A percentile compares a stretch with the other conserved stretches of the same genome.
Evolutionary conservation across 73 alveolate species (phyloP).

Genomic region (Blepharisma stoltei): DNA sequence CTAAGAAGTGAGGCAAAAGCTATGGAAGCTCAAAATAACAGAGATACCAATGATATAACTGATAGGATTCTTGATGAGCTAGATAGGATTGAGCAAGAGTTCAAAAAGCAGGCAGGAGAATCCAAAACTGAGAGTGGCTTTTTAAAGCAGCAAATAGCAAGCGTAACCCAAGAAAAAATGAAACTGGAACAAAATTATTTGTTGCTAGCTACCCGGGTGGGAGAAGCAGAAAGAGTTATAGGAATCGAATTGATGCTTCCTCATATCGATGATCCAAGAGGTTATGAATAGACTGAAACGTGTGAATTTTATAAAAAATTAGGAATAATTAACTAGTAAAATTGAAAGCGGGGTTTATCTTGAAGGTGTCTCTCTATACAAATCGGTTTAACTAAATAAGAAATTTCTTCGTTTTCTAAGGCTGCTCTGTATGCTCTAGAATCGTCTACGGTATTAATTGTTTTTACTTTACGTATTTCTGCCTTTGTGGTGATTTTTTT

Average conservation of each 20-base stretch:
- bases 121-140: constrained; percentile 56
- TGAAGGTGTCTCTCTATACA: no score
- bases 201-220: constrained; percentile 50
- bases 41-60: constrained; percentile 55
- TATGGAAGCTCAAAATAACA: constrained; percentile 57
- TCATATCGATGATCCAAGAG: no score
- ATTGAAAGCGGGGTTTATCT: no score
- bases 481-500: no score
- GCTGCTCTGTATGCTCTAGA: no score
- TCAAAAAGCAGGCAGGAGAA: constrained; percentile 52
- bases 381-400: no score
- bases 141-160: constrained; percentile 56
- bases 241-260: constrained; percentile 48
- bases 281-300: no score
- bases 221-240: constrained; percentile 55
- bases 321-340: no score
- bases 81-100: constrained; percentile 65
- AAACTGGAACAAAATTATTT: constrained; percentile 57
- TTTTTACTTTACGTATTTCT: no score
- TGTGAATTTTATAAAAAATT: no score
- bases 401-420: no score
- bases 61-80: constrained; percentile 61
- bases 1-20: constrained; percentile 57
- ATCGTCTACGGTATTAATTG: no score
- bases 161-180: constrained; percentile 61